Base-by-base conservation (phyloP, 768 basidiomycete species). In the Daedaleopsis sinensis region DNA sequence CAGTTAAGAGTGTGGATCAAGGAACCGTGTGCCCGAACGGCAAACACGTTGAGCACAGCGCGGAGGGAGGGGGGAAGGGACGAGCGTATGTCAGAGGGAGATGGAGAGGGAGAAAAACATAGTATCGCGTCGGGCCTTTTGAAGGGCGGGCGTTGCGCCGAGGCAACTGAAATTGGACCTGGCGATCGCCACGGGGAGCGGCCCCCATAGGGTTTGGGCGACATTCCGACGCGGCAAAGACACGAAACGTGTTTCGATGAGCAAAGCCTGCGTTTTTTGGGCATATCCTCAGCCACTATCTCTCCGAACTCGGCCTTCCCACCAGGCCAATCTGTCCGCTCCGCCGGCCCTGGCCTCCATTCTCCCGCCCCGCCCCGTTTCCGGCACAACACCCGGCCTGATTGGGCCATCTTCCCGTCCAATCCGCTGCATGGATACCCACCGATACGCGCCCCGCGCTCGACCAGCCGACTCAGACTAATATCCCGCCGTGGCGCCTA, bases 171-270 rank as follows among this genome's bases (percentile, higher is more conserved):
- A 79, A 76, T 74, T 79, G 80, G 80, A 78, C 79, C 78, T 79
- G 77, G 79, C 80, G 75, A 79, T 75, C 74, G 80, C 77, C 78
- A 80, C 79, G 79, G 75, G 75, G 71, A 71, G 76, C 79, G 79
- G 79, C 77, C 80, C 78, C 78, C 79, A 77, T 73, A 71, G 70
- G 79, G 80, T 79, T 79, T 77, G 78, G 66, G 68, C 70, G 66
- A 72, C 73, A 70, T 79, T 76, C 71, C 73, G 79, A 80, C 83
- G 84, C 82, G 87, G 86, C 78, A 79, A 70, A 67, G 78, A 83
- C 84, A 81, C 83, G 81, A 85, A 88, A 89, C 87, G 87, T 89
- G 87, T 87, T 87, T 82, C 85, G 83, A 79, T 80, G 81, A 78
- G 79, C 71, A 68, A 69, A 67, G 63, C 58, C 36, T 61, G 60